Evolutionary conservation across 2,329 filamentous ascomycete species (phyloP).

Genomic region (Clarireedia hainanense): DNA sequence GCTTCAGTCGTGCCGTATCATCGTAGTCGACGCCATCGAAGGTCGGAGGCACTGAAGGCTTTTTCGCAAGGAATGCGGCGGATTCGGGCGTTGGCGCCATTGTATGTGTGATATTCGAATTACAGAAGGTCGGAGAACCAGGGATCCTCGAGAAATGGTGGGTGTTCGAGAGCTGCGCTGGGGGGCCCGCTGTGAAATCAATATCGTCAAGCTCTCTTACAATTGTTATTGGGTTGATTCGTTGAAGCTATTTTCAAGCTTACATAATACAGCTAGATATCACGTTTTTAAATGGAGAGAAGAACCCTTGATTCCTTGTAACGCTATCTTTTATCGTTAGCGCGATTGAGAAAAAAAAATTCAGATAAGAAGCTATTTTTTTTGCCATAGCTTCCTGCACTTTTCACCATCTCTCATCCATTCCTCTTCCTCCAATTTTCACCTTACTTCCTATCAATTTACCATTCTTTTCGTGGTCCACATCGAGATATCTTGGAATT

Average conservation of each 20-base stretch:
- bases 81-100: constrained; percentile 79
- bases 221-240: no score
- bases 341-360: constrained; percentile 13
- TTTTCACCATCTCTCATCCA: constrained; percentile 13
- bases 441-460: constrained; percentile 8
- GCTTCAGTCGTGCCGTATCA: constrained; percentile 72
- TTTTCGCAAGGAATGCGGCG: constrained; percentile 71
- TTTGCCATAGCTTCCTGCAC: constrained; percentile 8
- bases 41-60: constrained; percentile 72
- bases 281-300: constrained; percentile 8
- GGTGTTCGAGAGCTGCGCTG: neutral
- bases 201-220: no score
- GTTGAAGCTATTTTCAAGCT: constrained; percentile 1
- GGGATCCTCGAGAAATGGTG: neutral
- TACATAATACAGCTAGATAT: neutral
- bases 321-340: constrained; percentile 4
- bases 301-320: neutral
- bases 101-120: neutral
- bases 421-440: constrained; percentile 11
- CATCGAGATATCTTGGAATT: neutral
- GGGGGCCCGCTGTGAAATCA: no score
- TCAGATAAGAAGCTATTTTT: constrained; percentile 23
- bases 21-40: constrained; percentile 86
- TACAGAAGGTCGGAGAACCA: neutral
- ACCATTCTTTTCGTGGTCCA: neutral